Conservation (phyloP, 257 asterid genomes). For the Plectranthus barbatus region DNA sequence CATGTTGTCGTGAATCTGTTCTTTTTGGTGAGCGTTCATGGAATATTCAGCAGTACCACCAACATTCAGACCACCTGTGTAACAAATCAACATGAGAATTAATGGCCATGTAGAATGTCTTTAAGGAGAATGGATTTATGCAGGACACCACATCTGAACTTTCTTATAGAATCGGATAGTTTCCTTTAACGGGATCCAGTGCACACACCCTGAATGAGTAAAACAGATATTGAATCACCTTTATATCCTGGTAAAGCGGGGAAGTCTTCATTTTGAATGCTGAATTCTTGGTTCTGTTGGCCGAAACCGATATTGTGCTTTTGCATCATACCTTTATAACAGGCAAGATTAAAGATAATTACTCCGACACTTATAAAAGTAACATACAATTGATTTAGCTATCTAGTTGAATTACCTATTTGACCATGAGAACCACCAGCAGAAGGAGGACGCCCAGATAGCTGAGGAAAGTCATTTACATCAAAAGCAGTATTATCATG, state of each 20-base stretch:
- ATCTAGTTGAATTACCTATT: slow-evolving; percentile 34
- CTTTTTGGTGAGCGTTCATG: slow-evolving; percentile 58
- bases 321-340: slow-evolving; percentile 59
- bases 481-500: slow-evolving; percentile 63
- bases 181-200: slow-evolving; percentile 2
- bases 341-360: slow-evolving; percentile 4
- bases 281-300: slow-evolving; percentile 91
- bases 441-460: slow-evolving; percentile 65
- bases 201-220: background rate
- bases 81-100: slow-evolving; percentile 6
- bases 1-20: slow-evolving; percentile 65
- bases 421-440: slow-evolving; percentile 88
- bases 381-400: background rate
- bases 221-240: slow-evolving; percentile 40
- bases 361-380: slow-evolving; percentile 6
- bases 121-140: background rate
- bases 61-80: slow-evolving; percentile 32
- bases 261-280: slow-evolving; percentile 95
- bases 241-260: slow-evolving; percentile 91
- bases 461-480: slow-evolving; percentile 86
- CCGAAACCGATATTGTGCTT: slow-evolving; percentile 63
- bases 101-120: background rate
- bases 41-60: slow-evolving; percentile 58
- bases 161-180: background rate
- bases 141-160: background rate